Percentiles rank a stretch among this genome's conserved stretches.
Evolutionary conservation across 768 basidiomycete species (phyloP).

Genomic region (Serendipita sp.): DNA sequence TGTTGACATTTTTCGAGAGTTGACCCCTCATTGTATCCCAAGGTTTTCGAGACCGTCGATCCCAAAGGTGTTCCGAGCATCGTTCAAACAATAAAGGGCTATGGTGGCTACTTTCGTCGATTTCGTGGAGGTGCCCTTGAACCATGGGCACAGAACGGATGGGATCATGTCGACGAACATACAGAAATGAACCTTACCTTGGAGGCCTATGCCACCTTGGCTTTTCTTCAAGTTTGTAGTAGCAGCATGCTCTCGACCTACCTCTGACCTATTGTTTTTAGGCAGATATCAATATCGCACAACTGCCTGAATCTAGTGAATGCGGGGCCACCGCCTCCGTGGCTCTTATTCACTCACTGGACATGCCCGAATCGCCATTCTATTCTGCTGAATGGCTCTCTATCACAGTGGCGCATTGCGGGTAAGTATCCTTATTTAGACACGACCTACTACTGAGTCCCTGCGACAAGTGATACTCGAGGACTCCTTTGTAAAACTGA

Average conservation of each 20-base stretch:
- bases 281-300: slow-evolving; percentile 62
- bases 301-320: slow-evolving; percentile 46
- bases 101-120: slow-evolving; percentile 83
- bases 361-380: slow-evolving; percentile 63
- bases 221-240: slow-evolving; percentile 64
- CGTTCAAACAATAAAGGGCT: slow-evolving; percentile 55
- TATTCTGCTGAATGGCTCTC: slow-evolving; percentile 60
- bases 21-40: too few relatives aligned
- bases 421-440: slow-evolving; percentile 29
- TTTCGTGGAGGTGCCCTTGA: slow-evolving; percentile 65
- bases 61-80: slow-evolving; percentile 58
- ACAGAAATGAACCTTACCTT: slow-evolving; percentile 41
- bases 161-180: slow-evolving; percentile 14
- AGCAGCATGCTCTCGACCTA: background rate
- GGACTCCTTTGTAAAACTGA: slow-evolving; percentile 64
- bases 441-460: background rate
- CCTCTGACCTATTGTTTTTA: slow-evolving; percentile 17
- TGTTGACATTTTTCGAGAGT: too few relatives aligned
- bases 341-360: slow-evolving; percentile 79
- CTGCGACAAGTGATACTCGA: slow-evolving; percentile 57
- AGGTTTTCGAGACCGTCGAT: slow-evolving; percentile 62
- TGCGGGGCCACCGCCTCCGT: slow-evolving; percentile 88
- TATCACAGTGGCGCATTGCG: slow-evolving; percentile 83
- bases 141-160: slow-evolving; percentile 36
- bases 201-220: slow-evolving; percentile 69